A percentile compares a stretch with the other conserved stretches of the same genome.
Conservation (phyloP, 129 eudicot genomes). For the Glebionis coronaria region DNA sequence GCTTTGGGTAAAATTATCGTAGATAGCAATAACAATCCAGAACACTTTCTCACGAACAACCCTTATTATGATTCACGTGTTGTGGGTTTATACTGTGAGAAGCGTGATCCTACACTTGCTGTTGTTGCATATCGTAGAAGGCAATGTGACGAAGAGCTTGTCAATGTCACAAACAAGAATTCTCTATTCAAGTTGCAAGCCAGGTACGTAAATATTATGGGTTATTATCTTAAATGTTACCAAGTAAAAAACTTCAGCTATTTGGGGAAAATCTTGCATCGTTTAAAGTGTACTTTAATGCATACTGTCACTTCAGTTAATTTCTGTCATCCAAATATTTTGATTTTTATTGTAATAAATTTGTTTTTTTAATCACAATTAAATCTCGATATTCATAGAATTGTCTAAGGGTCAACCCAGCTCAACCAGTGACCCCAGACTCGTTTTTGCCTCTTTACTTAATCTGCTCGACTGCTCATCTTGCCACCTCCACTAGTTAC, state of each 20-base stretch:
- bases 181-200: conserved; percentile 94
- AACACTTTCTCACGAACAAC: conserved; percentile 93
- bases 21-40: conserved; percentile 97
- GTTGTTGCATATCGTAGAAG: conserved; percentile 98
- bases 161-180: conserved; percentile 89
- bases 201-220: conserved; percentile 46
- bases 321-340: neutral
- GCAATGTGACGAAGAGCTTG: conserved; percentile 95
- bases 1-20: conserved; percentile 96
- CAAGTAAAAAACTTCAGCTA: neutral
- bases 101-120: conserved; percentile 98
- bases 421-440: no score
- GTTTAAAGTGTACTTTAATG: neutral
- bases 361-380: no score
- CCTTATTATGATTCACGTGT: conserved; percentile 98
- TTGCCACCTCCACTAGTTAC: neutral
- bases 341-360: neutral
- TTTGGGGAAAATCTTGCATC: neutral
- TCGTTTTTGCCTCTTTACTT: no score
- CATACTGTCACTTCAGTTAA: conserved; percentile 2
- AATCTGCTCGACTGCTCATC: neutral
- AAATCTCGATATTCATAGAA: no score
- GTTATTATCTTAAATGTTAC: conserved; percentile 13
- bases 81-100: conserved; percentile 96
- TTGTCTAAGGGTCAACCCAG: no score